Evolutionary conservation across 1,139 yeast species (phyloP), one percentile per base, ranked within the genome.

Genomic region (Eremothecium coryli): DNA sequence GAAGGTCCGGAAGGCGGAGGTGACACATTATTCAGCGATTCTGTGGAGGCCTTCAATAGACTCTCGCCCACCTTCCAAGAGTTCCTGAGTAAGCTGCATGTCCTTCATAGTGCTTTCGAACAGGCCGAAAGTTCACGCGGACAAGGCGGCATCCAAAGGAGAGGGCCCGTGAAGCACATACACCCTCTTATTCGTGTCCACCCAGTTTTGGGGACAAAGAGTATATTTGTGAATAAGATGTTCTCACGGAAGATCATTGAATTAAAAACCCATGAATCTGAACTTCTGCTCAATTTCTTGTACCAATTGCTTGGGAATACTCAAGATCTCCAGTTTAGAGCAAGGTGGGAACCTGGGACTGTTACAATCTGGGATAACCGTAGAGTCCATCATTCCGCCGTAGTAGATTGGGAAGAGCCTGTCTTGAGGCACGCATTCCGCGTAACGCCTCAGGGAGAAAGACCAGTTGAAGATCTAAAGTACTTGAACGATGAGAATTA

Each of bases 301-400:
- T 66, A 65, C 42, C 58, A 62, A 27, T 74, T 74, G 46, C 61
- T 76, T 34, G 71, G 70, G 38, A 46, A 62, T 24, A 58, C 70
- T 23, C 69, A 66, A 17, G 79, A 73, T 49, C 61, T 72, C 42
- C 76, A 74, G 37, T 62, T 72, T 14, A 66, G 82, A 42, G 73
- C 74, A 40, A 61, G 56, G 36, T 76, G 80, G 76, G 70, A 68
- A 41, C 68, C 68, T 23, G 64, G 68, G 34, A 73, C 84, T 4
- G 78, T 80, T 21, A 84, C 76, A 16, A 58, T 76, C 15, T 80
- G 85, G 82, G 86, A 79, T 49, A 78, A 78, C 59, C 67, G 86
- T 56, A 62, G 77, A 47, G 71, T 73, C 21, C 59, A 68, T 28
- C 86, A 79, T 54, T 61, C 77, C 16, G 85, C 86, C 4, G 62